Evolutionary conservation across 345 rosid species (phyloP).

Genomic region (Barbarea vulgaris): DNA sequence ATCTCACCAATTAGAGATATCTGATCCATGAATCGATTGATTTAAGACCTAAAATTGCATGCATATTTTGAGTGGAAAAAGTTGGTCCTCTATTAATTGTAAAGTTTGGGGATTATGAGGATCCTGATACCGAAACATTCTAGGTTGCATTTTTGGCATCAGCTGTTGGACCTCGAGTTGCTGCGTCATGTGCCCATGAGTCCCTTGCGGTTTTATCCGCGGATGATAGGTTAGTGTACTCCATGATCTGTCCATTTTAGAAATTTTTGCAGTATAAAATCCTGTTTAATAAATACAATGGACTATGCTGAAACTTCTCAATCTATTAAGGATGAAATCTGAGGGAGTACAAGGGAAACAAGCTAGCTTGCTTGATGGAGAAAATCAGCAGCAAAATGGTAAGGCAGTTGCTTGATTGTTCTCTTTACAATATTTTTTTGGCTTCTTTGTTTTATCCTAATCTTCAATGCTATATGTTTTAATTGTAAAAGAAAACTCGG

Average conservation of each 20-base stretch:
- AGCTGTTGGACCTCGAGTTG: constrained; percentile 97
- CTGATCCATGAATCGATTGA: constrained; percentile 9
- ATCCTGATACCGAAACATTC: constrained; percentile 26
- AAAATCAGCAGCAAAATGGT: constrained; percentile 58
- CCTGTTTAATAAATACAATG: constrained; percentile 12
- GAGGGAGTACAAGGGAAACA: constrained; percentile 57
- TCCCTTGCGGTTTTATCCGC: constrained; percentile 76
- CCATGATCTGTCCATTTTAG: constrained; percentile 6
- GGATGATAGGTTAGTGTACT: constrained; percentile 65
- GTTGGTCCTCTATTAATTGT: constrained; percentile 5
- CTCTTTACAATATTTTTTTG: background rate
- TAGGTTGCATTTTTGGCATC: constrained; percentile 97
- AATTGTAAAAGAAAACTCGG: constrained; percentile 46
- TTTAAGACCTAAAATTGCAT: background rate
- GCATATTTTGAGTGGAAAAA: constrained; percentile 21
- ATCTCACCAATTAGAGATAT: constrained; percentile 20
- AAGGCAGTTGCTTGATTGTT: constrained; percentile 20
- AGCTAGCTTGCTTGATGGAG: constrained; percentile 50
- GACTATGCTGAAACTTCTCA: constrained; percentile 23
- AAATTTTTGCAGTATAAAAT: background rate
- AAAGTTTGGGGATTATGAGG: constrained; percentile 6
- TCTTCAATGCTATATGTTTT: constrained; percentile 20
- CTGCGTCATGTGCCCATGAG: constrained; percentile 98
- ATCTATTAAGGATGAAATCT: constrained; percentile 56
- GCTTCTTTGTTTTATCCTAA: constrained; percentile 11